Evolutionary conservation across 129 eudicot species (phyloP), one percentile per base, ranked within the genome.

Genomic region (Gnaphalium uliginosum): DNA sequence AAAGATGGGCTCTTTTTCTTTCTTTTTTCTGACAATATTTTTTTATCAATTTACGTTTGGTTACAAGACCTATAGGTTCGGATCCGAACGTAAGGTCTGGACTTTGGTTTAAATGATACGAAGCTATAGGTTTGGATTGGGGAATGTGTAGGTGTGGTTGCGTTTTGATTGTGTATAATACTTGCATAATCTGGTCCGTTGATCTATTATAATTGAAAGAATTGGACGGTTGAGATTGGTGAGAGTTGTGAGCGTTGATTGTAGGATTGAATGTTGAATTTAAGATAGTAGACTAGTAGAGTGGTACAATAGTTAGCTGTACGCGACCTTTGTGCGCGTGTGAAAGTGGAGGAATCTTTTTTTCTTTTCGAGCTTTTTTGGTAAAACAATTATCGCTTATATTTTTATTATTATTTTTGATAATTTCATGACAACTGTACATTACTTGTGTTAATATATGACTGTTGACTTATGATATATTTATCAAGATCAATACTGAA

Each of bases 311-410:
- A 21, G 50, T 70, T 24, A 27, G 76, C 65, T 78, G 71, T 71
- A 71, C 77, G 73, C 77, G 82, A 78, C 9, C 56, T 71, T 71
- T 63, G 6, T 53, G 77, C 77, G 72, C 72, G 73, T 78, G 82
- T 71, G 81, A 69, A 30, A 60, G 75, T 58, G 61, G 57, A 58
- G 57, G 72, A 48, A 78, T 71, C 72, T 71, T 48, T 78, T 78
- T 10, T 35, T 18, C 6, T 35, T 10, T 39, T 9, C 4, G 4
- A 39, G 15, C 0, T 39, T 39, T 39, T 39, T 9, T 29, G 32
- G n/a, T n/a, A n/a, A n/a, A n/a, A n/a, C n/a, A n/a, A n/a, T n/a
- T n/a, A n/a, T n/a, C n/a, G n/a, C n/a, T n/a, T n/a, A n/a, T n/a
- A n/a, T n/a, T n/a, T n/a, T n/a, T n/a, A n/a, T n/a, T n/a, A n/a